These are phyloP conservation scores for Pythium angustatum DNA, from an alignment of 352 stramenopile species.

Conservation along the genomic window DNA sequence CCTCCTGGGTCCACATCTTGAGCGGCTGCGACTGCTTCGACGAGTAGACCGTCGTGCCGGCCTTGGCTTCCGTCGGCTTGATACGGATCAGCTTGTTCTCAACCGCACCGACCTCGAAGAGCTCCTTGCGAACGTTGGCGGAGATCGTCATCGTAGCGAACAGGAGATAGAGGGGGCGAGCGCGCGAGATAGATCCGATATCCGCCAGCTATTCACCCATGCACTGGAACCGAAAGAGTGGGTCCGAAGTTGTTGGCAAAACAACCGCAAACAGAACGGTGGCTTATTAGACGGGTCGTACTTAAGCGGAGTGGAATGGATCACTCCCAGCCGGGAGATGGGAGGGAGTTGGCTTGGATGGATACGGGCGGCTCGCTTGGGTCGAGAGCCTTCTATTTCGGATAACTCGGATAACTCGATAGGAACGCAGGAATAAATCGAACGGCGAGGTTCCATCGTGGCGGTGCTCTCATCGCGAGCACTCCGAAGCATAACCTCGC, in stretches of 20 bases:
- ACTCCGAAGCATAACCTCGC: neutral
- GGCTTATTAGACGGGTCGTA: slow-evolving; percentile 39
- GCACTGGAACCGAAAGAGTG: slow-evolving; percentile 31
- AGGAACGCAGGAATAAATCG: neutral
- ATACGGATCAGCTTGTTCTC: slow-evolving; percentile 85
- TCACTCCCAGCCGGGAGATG: slow-evolving; percentile 29
- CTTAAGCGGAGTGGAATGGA: slow-evolving; percentile 43
- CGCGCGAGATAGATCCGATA: slow-evolving; percentile 24
- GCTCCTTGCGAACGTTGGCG: slow-evolving; percentile 81
- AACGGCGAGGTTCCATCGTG: neutral
- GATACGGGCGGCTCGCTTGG: slow-evolving; percentile 29
- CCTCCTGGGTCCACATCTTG: slow-evolving; percentile 85
- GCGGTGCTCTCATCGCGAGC: no score
- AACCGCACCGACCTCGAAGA: slow-evolving; percentile 80
- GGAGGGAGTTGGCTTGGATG: slow-evolving; percentile 30
- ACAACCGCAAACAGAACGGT: slow-evolving; percentile 14
- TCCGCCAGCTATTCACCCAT: slow-evolving; percentile 20
- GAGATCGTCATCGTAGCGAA: slow-evolving; percentile 77
- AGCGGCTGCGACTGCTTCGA: slow-evolving; percentile 82
- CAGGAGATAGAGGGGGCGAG: slow-evolving; percentile 8
- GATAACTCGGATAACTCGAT: slow-evolving; percentile 32
- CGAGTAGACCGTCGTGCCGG: slow-evolving; percentile 81
- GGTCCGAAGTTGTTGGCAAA: slow-evolving; percentile 15
- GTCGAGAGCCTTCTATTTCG: slow-evolving; percentile 18
- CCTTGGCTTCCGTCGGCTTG: slow-evolving; percentile 82